Percentiles rank a stretch among this genome's conserved stretches.
Evolutionary conservation across 805 yeast species (phyloP).

Genomic region (Diddensiella caesifluorescens): DNA sequence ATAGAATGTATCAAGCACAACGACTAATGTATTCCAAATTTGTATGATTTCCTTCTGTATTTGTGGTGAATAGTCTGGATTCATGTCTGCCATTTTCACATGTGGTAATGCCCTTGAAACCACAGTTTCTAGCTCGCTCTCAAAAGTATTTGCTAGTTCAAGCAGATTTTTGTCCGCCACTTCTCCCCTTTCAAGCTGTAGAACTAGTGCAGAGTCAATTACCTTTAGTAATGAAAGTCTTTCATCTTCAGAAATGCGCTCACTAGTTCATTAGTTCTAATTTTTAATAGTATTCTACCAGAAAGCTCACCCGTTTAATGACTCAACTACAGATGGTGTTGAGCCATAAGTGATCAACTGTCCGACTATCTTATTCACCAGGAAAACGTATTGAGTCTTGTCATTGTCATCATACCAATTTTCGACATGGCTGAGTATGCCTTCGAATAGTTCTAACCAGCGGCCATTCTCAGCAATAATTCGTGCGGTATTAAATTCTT

Average conservation of each 20-base stretch:
- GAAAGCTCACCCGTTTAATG: too few relatives aligned
- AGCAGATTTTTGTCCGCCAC: neutral
- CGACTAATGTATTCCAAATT: slow-evolving; percentile 13
- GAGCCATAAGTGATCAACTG: too few relatives aligned
- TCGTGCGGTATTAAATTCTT: too few relatives aligned
- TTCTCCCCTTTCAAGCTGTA: neutral
- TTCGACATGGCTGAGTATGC: slow-evolving; percentile 1
- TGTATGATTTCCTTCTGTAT: too few relatives aligned
- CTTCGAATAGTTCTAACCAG: slow-evolving; percentile 3
- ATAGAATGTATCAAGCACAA: slow-evolving; percentile 13
- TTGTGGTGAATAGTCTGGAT: too few relatives aligned
- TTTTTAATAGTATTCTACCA: too few relatives aligned
- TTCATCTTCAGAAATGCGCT: slow-evolving; percentile 10
- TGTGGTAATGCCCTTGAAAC: slow-evolving; percentile 10
- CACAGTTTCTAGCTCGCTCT: slow-evolving; percentile 1
- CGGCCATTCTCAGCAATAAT: neutral
- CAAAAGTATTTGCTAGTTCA: neutral
- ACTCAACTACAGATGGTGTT: too few relatives aligned
- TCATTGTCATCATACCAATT: slow-evolving; percentile 15
- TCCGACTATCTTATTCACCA: too few relatives aligned
- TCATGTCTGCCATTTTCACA: too few relatives aligned
- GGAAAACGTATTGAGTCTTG: too few relatives aligned
- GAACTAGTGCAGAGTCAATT: slow-evolving; percentile 16
- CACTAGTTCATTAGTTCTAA: too few relatives aligned
- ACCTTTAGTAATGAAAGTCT: slow-evolving; percentile 16